Conservation (phyloP, 306 rosid genomes). For the Castanea sativa region DNA sequence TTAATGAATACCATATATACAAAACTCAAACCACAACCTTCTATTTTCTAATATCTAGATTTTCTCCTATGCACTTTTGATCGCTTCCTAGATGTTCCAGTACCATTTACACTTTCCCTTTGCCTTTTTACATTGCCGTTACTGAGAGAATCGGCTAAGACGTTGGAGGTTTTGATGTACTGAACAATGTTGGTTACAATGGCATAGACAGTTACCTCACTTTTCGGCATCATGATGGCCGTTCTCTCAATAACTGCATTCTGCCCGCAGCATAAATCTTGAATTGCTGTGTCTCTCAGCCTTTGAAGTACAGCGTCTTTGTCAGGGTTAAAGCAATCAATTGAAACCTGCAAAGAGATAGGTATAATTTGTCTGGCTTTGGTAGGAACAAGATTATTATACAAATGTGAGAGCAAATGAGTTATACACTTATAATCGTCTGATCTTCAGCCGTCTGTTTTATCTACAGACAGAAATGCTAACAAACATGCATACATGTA, state of each 20-base stretch:
- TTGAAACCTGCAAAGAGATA: conserved; percentile 48
- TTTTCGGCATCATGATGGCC: conserved; percentile 43
- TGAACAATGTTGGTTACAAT: conserved; percentile 67
- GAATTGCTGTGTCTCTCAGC: conserved; percentile 62
- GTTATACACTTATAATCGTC: neutral
- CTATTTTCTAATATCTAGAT: conserved; percentile 36
- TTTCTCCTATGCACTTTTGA: conserved; percentile 57
- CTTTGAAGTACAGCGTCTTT: conserved; percentile 62
- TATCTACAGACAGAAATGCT: neutral
- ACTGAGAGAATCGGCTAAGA: conserved; percentile 41
- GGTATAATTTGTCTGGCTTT: neutral
- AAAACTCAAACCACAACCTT: conserved; percentile 32
- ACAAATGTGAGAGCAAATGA: neutral
- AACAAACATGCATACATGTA: neutral
- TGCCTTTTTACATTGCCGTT: conserved; percentile 56
- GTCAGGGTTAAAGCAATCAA: conserved; percentile 58
- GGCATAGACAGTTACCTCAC: conserved; percentile 64
- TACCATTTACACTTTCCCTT: conserved; percentile 37
- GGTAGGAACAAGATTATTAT: neutral
- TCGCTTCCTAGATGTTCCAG: conserved; percentile 69
- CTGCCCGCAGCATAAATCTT: conserved; percentile 71
- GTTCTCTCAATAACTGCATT: conserved; percentile 67
- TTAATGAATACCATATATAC: conserved; percentile 37
- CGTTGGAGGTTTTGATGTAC: conserved; percentile 41
- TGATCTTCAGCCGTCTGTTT: neutral